A percentile compares a stretch with the other conserved stretches of the same genome.
These are phyloP conservation scores for Microstegium vimineum DNA, from an alignment of 176 grass and related monocot genomes.

Conservation along the genomic window DNA sequence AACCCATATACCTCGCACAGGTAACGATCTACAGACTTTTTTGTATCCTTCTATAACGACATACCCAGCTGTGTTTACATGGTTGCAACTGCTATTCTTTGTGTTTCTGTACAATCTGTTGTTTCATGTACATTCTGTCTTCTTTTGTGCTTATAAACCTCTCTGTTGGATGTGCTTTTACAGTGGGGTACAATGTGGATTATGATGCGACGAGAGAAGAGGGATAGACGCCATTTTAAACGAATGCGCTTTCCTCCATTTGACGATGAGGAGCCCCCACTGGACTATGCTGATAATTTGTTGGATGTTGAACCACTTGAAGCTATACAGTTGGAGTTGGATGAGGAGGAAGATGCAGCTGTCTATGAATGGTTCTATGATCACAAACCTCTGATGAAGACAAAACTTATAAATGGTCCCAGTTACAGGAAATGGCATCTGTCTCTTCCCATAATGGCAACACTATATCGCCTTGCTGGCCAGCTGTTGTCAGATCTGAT, in stretches of 20 bases:
- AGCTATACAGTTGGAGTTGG: constrained; percentile 92
- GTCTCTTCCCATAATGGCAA: constrained; percentile 95
- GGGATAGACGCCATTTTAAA: constrained; percentile 94
- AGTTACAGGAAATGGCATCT: constrained; percentile 97
- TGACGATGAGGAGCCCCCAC: constrained; percentile 95
- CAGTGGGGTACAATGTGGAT: constrained; percentile 99
- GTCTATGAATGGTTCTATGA: constrained; percentile 98
- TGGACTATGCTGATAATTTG: constrained; percentile 98
- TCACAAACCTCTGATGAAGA: constrained; percentile 97
- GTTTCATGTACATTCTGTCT: background rate
- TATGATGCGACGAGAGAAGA: constrained; percentile 98
- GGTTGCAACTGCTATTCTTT: background rate
- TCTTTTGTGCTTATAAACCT: constrained; percentile 17
- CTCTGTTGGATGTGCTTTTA: constrained; percentile 10
- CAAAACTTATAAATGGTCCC: constrained; percentile 91
- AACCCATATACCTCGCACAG: constrained; percentile 97
- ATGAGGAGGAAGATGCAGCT: constrained; percentile 90
- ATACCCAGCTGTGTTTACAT: background rate
- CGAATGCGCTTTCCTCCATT: constrained; percentile 99
- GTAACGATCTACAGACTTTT: constrained; percentile 18
- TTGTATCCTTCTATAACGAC: background rate
- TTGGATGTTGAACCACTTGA: constrained; percentile 93
- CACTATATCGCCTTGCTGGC: constrained; percentile 87
- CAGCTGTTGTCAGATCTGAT: constrained; percentile 92
- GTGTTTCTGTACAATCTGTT: background rate